phyloP scores from a whole-genome alignment of 164 flowering plant species.

The Stephania japonica region DNA sequence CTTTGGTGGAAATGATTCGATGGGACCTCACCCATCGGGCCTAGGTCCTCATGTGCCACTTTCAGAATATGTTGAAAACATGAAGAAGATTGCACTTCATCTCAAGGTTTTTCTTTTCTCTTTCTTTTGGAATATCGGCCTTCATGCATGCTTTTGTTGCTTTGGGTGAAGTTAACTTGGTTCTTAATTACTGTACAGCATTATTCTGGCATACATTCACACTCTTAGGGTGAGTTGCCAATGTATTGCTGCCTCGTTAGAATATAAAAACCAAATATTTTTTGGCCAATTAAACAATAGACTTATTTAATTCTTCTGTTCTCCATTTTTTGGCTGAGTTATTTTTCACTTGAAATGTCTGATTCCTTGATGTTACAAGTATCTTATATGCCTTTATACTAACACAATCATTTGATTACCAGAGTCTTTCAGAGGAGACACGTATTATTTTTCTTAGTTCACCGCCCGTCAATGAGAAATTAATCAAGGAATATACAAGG shows the following conservation, averaged over 20 bases:
- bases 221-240: not conserved
- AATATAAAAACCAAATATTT: not conserved
- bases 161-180: not conserved
- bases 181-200: not conserved
- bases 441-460: conserved; percentile 30
- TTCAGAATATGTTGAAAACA: conserved; percentile 67
- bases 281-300: not conserved
- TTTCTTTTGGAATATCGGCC: not conserved
- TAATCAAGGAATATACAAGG: conserved; percentile 45
- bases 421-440: conserved; percentile 70
- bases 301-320: not conserved
- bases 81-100: conserved; percentile 68
- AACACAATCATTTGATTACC: conserved; percentile 17
- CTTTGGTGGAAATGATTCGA: conserved; percentile 97
- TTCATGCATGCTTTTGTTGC: not conserved
- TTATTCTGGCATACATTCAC: not conserved
- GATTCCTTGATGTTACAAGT: not conserved
- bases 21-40: conserved; percentile 83
- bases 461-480: conserved; percentile 56
- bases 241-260: not conserved
- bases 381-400: not conserved
- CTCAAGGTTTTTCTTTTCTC: conserved; percentile 48
- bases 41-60: conserved; percentile 96
- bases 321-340: not conserved
- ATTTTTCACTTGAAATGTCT: not conserved